These are phyloP conservation scores for Neurospora crassa DNA, from an alignment of 2,329 filamentous ascomycete genomes.

Conservation along the genomic window DNA sequence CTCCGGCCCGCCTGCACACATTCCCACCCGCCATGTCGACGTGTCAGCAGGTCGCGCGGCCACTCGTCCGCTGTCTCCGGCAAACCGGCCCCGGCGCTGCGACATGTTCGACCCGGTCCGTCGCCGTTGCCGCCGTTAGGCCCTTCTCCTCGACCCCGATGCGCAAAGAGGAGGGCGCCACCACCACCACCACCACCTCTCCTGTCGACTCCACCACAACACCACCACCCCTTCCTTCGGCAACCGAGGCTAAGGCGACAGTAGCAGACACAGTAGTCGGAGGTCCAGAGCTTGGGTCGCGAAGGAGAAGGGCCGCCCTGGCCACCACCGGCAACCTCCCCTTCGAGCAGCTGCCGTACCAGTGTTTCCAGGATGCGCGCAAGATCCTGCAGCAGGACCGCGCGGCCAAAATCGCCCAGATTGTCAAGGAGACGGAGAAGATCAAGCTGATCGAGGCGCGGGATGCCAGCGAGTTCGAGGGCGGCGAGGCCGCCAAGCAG, in stretches of 20 bases:
- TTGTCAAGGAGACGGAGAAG: conserved; percentile 56
- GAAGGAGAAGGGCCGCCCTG: conserved; percentile 69
- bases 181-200: conserved; percentile 18
- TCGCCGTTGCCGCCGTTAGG: conserved; percentile 23
- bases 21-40: conserved; percentile 39
- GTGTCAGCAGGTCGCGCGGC: conserved; percentile 49
- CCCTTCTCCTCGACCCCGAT: conserved; percentile 26
- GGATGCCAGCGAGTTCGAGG: conserved; percentile 45
- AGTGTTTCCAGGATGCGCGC: conserved; percentile 94
- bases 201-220: conserved; percentile 37
- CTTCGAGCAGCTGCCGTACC: conserved; percentile 91
- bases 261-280: conserved; percentile 29
- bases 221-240: conserved; percentile 46
- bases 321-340: conserved; percentile 58
- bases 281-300: conserved; percentile 69
- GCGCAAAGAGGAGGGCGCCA: conserved; percentile 27
- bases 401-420: conserved; percentile 66
- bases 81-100: conserved; percentile 25
- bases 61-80: conserved; percentile 44
- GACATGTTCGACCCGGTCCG: conserved; percentile 24
- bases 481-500: conserved; percentile 57
- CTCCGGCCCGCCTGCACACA: conserved; percentile 9
- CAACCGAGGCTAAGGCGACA: conserved; percentile 27
- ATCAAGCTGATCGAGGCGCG: conserved; percentile 58
- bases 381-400: conserved; percentile 74